phyloP scores from a whole-genome alignment of 306 rosid species.

The Hylodesmum podocarpum region DNA sequence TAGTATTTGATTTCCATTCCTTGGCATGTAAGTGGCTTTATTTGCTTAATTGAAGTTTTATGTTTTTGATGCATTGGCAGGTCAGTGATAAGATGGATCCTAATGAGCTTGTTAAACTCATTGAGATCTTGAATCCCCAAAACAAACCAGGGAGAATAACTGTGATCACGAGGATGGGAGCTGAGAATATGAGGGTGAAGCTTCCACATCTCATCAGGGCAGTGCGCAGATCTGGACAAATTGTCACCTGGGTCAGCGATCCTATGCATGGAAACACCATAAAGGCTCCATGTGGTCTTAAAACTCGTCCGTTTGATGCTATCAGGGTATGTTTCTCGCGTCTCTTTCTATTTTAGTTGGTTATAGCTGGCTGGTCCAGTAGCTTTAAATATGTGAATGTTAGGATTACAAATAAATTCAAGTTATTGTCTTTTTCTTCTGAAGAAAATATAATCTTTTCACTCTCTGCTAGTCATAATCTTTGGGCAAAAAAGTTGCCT shows the following conservation, averaged over 20 bases:
- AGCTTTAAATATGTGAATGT: neutral
- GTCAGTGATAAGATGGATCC: constrained; percentile 99
- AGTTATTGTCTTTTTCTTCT: neutral
- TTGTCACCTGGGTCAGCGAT: constrained; percentile 98
- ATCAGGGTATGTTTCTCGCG: constrained; percentile 66
- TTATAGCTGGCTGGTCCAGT: neutral
- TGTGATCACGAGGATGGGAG: constrained; percentile 93
- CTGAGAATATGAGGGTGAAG: constrained; percentile 99
- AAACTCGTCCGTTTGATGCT: constrained; percentile 95
- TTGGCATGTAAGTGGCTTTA: neutral
- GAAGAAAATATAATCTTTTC: neutral
- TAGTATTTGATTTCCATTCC: neutral
- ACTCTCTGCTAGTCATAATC: neutral
- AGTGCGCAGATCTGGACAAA: constrained; percentile 81
- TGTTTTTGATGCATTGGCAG: constrained; percentile 41
- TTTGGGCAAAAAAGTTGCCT: constrained; percentile 1
- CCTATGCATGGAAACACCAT: constrained; percentile 99
- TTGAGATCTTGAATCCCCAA: constrained; percentile 90
- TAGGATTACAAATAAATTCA: neutral
- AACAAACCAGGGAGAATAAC: constrained; percentile 97
- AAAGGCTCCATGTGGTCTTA: constrained; percentile 98
- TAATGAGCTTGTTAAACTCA: constrained; percentile 80
- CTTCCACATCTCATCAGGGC: constrained; percentile 98
- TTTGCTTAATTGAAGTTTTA: neutral
- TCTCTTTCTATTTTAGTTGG: neutral